phyloP scores from a whole-genome alignment of 2,329 filamentous ascomycete species.

The Scortechinia acanthostroma region DNA sequence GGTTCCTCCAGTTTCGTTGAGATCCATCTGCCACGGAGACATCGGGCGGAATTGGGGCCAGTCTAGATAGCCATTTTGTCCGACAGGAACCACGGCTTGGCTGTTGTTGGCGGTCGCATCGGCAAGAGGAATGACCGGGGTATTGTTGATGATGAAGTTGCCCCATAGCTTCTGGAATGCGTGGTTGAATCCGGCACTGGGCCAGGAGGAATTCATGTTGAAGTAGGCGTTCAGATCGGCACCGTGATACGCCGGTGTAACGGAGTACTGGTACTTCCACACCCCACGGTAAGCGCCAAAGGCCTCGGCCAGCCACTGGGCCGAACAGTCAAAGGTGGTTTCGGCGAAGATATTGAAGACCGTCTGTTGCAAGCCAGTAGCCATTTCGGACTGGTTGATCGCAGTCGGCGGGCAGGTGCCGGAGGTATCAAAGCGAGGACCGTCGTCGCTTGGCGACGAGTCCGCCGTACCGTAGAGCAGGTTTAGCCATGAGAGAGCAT shows the following conservation, averaged over 20 bases:
- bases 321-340: slow-evolving; percentile 43
- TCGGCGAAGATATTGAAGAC: slow-evolving; percentile 44
- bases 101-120: slow-evolving; percentile 14
- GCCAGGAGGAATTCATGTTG: slow-evolving; percentile 13
- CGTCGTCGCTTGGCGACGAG: slow-evolving; percentile 11
- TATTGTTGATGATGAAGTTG: slow-evolving; percentile 31
- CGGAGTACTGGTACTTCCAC: slow-evolving; percentile 40
- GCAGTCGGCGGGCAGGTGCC: slow-evolving; percentile 31
- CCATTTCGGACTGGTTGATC: slow-evolving; percentile 36
- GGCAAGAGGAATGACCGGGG: slow-evolving; percentile 24
- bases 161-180: slow-evolving; percentile 35
- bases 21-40: slow-evolving; percentile 27
- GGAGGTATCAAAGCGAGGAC: slow-evolving; percentile 23
- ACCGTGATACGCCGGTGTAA: slow-evolving; percentile 27
- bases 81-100: slow-evolving; percentile 15
- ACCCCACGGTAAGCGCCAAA: slow-evolving; percentile 21
- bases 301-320: slow-evolving; percentile 44
- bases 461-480: slow-evolving; percentile 14
- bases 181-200: slow-evolving; percentile 18
- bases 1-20: slow-evolving; percentile 35
- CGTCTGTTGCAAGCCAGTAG: slow-evolving; percentile 44
- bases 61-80: slow-evolving; percentile 11
- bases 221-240: slow-evolving; percentile 26
- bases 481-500: slow-evolving; percentile 20
- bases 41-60: slow-evolving; percentile 25